phyloP scores from a whole-genome alignment of 2,329 filamentous ascomycete species.

The Colletotrichum melonis region DNA sequence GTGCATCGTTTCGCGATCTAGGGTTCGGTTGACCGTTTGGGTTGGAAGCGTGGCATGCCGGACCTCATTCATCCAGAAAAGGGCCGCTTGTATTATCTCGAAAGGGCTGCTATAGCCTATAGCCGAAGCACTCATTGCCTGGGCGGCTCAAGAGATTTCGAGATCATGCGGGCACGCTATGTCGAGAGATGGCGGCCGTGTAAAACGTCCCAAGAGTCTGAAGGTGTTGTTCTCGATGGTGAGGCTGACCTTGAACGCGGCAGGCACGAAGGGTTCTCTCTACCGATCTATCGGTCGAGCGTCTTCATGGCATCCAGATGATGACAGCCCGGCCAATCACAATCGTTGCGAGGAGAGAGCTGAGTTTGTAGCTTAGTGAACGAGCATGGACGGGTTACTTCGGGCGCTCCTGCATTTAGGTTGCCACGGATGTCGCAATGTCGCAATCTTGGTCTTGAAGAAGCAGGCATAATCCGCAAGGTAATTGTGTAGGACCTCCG shows the following conservation, averaged over 20 bases:
- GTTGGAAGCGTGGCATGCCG: background rate
- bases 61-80: background rate
- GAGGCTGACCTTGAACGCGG: background rate
- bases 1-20: constrained; percentile 19
- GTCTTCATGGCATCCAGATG: constrained; percentile 3
- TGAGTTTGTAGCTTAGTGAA: background rate
- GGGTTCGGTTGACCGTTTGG: constrained; percentile 31
- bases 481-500: background rate
- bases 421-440: constrained; percentile 14
- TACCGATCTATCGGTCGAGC: background rate
- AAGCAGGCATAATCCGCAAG: constrained; percentile 12
- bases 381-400: background rate
- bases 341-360: background rate
- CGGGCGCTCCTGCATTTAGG: background rate
- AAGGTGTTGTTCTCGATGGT: background rate
- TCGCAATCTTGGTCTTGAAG: background rate
- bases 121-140: background rate
- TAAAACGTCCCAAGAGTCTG: constrained; percentile 13
- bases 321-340: background rate
- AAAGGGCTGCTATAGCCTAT: background rate
- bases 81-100: background rate
- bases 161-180: background rate
- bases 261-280: background rate
- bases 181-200: background rate
- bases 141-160: background rate